These are phyloP conservation scores for Cytospora paraplurivora DNA, from an alignment of 2,329 filamentous ascomycete species.

Conservation along the genomic window DNA sequence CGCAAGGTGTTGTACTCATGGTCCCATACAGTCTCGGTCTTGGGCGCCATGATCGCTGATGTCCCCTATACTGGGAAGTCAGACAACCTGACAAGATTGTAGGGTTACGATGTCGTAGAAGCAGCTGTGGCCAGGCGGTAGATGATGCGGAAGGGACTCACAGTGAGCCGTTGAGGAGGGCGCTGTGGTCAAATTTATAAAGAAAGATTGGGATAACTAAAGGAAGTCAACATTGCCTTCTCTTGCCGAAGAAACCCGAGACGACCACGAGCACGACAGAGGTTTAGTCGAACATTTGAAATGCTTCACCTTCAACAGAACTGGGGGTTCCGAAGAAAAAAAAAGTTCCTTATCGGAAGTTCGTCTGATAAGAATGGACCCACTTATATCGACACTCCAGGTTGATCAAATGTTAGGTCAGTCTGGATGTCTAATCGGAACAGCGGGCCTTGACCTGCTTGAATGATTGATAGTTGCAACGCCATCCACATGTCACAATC, in stretches of 20 bases:
- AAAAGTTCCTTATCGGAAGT: conserved; percentile 11
- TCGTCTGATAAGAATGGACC: conserved; percentile 3
- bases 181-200: not conserved
- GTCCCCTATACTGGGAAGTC: conserved; percentile 1
- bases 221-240: conserved; percentile 3
- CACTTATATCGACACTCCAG: not conserved
- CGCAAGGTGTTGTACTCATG: conserved; percentile 83
- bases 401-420: not conserved
- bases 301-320: not conserved
- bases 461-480: not conserved
- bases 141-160: conserved; percentile 3
- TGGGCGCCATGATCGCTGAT: conserved; percentile 51
- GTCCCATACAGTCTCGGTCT: conserved; percentile 74
- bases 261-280: not conserved
- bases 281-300: not conserved
- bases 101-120: not conserved
- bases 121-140: not conserved
- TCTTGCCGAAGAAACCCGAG: not conserved
- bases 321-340: not conserved
- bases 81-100: not conserved
- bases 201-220: not conserved
- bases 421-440: not conserved
- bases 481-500: not conserved
- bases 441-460: not conserved
- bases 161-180: conserved; percentile 4